Percentiles rank a stretch among this genome's conserved stretches.
Conservation (phyloP, 129 eudicot species). For the Chrysanthemum seticuspe region DNA sequence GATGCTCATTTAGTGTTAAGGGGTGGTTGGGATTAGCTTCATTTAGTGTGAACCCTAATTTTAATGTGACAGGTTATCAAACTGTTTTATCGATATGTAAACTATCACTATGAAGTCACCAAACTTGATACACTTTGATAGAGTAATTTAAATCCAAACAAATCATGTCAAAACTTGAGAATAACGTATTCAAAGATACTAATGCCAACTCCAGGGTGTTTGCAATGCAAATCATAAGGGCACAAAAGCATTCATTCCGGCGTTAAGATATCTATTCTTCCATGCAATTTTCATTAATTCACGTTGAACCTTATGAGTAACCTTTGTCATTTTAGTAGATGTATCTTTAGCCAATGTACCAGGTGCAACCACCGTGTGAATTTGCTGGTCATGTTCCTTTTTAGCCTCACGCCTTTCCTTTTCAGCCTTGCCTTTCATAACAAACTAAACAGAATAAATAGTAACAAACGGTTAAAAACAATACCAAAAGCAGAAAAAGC, state of each 20-base stretch:
- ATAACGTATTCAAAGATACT: neutral
- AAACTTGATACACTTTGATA: no score
- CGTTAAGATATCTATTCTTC: slow-evolving; percentile 40
- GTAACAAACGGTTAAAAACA: no score
- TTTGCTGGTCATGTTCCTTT: slow-evolving; percentile 58
- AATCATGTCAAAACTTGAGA: slow-evolving; percentile 14
- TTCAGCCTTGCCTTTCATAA: slow-evolving; percentile 42
- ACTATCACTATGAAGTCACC: no score
- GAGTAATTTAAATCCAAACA: neutral
- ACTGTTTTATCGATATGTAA: no score
- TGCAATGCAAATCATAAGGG: slow-evolving; percentile 7
- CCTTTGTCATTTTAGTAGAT: slow-evolving; percentile 43
- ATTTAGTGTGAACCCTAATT: no score
- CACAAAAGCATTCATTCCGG: neutral
- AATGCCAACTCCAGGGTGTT: slow-evolving; percentile 3
- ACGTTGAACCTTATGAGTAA: slow-evolving; percentile 49
- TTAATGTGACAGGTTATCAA: no score
- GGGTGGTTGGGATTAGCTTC: no score
- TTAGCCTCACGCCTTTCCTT: slow-evolving; percentile 41
- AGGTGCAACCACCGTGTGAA: slow-evolving; percentile 63
- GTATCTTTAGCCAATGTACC: slow-evolving; percentile 34
- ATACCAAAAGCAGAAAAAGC: no score
- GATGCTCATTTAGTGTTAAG: no score
- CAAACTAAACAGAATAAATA: no score
- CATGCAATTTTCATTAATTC: slow-evolving; percentile 52